Evolutionary conservation across 345 rosid genomes (phyloP).

Genomic region (Gossypium herbaceum): DNA sequence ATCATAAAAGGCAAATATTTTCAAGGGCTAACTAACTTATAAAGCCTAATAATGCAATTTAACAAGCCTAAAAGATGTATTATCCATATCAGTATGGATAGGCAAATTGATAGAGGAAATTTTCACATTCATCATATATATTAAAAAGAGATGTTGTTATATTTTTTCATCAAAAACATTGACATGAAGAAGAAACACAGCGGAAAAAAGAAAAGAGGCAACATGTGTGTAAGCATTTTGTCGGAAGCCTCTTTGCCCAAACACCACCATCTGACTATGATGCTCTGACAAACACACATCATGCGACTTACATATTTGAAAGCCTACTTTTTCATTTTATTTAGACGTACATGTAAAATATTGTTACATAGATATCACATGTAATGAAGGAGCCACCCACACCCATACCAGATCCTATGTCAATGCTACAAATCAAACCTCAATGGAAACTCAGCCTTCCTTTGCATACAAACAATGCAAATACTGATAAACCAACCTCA

Average conservation of each 20-base stretch:
- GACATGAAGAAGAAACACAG: not conserved
- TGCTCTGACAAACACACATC: not conserved
- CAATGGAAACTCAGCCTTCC: not conserved
- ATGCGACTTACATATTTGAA: not conserved
- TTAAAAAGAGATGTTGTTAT: not conserved
- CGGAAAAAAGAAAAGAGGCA: not conserved
- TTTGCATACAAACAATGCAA: constrained; percentile 3
- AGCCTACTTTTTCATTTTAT: not conserved
- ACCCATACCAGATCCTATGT: not conserved
- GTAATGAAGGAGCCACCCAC: not conserved
- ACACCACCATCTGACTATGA: not conserved
- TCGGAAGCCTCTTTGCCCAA: not conserved
- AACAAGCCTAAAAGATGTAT: constrained; percentile 3
- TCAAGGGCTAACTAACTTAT: not conserved
- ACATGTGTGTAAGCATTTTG: not conserved
- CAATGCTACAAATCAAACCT: not conserved
- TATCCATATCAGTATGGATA: not conserved
- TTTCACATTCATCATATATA: not conserved
- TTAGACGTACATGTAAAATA: not conserved
- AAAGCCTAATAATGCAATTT: not conserved
- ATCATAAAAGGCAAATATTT: not conserved
- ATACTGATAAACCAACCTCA: constrained; percentile 51
- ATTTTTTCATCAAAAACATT: not conserved
- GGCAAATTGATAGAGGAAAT: not conserved
- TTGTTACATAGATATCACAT: not conserved